Percentiles rank a stretch among this genome's conserved stretches.
These are phyloP conservation scores for Fagus crenata DNA, from an alignment of 306 rosid species.

Conservation along the genomic window DNA sequence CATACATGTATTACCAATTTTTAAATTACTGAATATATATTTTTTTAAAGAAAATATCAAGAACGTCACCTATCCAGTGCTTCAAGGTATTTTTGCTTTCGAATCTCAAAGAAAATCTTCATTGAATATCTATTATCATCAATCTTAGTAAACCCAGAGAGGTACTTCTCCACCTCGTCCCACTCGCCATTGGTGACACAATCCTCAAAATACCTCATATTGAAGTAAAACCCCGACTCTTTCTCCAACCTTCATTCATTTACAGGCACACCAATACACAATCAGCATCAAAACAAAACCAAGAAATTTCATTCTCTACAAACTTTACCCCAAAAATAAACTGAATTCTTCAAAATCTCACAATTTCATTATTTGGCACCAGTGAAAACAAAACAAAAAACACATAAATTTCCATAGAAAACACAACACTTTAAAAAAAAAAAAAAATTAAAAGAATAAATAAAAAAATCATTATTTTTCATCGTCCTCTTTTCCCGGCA, in stretches of 20 bases:
- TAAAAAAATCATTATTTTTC: too few relatives aligned
- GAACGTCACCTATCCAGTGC: conserved; percentile 74
- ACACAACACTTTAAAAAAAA: too few relatives aligned
- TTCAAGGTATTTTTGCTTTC: conserved; percentile 96
- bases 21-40: neutral
- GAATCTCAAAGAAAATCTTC: conserved; percentile 97
- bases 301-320: neutral
- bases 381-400: neutral
- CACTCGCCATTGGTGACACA: conserved; percentile 96
- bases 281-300: conserved; percentile 27
- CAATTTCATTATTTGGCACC: neutral
- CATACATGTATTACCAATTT: neutral
- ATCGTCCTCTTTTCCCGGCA: too few relatives aligned
- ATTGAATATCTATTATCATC: conserved; percentile 96
- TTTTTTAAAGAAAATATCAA: neutral
- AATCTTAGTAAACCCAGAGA: conserved; percentile 94
- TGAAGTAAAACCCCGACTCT: conserved; percentile 94
- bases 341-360: neutral
- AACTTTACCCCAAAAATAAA: neutral
- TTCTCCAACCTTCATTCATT: conserved; percentile 86
- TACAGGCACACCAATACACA: conserved; percentile 22
- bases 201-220: conserved; percentile 94
- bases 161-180: conserved; percentile 96
- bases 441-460: too few relatives aligned
- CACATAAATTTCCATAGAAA: too few relatives aligned